Percentiles rank a stretch among this genome's conserved stretches.
Evolutionary conservation across 257 asterid species (phyloP).

Genomic region (Solanum sejunctum): DNA sequence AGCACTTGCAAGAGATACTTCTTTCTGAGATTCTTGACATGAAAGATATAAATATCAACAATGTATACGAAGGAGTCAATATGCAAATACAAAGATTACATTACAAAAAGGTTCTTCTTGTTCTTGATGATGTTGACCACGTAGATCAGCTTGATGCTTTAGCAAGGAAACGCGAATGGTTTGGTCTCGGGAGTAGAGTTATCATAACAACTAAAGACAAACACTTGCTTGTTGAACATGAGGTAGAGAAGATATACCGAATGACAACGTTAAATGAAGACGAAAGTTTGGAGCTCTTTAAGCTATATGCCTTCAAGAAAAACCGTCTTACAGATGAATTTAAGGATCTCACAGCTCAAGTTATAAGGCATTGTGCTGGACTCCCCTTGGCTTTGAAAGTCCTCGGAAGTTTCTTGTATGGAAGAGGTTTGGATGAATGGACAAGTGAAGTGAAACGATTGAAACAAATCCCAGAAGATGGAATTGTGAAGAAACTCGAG

Average conservation of each 20-base stretch:
- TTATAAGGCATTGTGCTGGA: background rate
- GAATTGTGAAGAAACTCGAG: background rate
- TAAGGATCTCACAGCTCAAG: background rate
- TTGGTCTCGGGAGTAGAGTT: constrained; percentile 2
- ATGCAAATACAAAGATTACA: background rate
- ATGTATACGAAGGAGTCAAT: background rate
- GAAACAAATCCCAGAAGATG: background rate
- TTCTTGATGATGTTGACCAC: background rate
- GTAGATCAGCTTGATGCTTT: background rate
- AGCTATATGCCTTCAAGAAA: background rate
- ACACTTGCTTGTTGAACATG: background rate
- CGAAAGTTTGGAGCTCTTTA: background rate
- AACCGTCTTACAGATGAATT: background rate
- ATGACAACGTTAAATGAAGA: background rate
- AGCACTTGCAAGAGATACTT: background rate
- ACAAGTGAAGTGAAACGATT: background rate
- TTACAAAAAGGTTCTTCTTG: background rate
- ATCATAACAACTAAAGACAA: constrained; percentile 1
- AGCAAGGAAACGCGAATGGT: background rate
- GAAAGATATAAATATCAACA: background rate
- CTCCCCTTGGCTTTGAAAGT: constrained; percentile 4
- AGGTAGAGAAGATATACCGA: background rate
- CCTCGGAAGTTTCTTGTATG: background rate
- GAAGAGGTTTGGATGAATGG: background rate
- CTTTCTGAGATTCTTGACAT: background rate